These are phyloP conservation scores for Eimeria praecox DNA, from an alignment of 169 alveolate genomes.

Conservation along the genomic window DNA sequence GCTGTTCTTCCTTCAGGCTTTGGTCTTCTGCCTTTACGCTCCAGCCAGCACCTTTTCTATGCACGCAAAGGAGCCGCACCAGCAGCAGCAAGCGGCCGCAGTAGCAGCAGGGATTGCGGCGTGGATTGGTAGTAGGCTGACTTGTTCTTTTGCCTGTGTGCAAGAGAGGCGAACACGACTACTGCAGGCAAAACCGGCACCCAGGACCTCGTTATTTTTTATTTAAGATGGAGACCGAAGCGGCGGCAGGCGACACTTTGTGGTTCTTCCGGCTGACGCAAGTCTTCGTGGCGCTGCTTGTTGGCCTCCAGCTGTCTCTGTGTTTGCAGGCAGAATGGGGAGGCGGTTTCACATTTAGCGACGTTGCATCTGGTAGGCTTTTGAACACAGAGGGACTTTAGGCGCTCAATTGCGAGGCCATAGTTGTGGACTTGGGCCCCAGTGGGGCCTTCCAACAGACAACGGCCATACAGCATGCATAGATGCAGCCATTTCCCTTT, in stretches of 20 bases:
- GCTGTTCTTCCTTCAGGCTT: neutral
- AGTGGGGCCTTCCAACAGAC: too few species aligned
- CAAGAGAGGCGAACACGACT: neutral
- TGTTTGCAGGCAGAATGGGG: conserved; percentile 65
- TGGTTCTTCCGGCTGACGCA: conserved; percentile 52
- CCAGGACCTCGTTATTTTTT: neutral
- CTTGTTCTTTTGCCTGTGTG: neutral
- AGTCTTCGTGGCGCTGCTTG: conserved; percentile 12
- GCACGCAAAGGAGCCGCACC: neutral
- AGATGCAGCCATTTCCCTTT: too few species aligned
- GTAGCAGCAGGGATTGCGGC: neutral
- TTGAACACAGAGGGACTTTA: neutral
- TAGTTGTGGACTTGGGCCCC: neutral
- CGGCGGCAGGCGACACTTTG: neutral
- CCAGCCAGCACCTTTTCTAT: neutral
- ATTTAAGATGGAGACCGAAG: neutral
- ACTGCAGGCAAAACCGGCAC: neutral
- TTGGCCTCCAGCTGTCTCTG: conserved; percentile 9
- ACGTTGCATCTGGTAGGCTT: conserved; percentile 31
- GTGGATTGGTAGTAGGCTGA: neutral
- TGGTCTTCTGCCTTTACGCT: neutral
- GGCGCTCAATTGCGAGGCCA: neutral
- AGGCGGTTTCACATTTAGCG: conserved; percentile 11
- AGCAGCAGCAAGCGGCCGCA: neutral
- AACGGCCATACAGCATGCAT: too few species aligned